These are phyloP conservation scores for Daldinia bambusicola DNA, from an alignment of 495 filamentous ascomycete genomes.

Conservation along the genomic window DNA sequence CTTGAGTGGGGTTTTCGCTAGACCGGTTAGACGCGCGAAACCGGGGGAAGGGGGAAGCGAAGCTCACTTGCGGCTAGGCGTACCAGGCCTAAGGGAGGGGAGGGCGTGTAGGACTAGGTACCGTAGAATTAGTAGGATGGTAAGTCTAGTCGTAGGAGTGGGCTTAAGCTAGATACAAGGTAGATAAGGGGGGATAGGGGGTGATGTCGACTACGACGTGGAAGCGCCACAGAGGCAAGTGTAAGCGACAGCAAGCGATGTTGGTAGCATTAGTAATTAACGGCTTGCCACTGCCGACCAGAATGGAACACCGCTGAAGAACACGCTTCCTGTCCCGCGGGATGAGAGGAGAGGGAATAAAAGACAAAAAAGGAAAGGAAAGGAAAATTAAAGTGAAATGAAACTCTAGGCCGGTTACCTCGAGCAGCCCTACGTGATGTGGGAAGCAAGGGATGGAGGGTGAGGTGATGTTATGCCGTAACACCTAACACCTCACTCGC, in stretches of 20 bases:
- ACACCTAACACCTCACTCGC: constrained; percentile 10
- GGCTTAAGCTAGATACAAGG: too few species aligned
- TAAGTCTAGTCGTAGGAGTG: not conserved
- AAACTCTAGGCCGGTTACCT: not conserved
- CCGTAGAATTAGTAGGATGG: not conserved
- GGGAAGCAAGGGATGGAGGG: not conserved
- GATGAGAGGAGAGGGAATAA: not conserved
- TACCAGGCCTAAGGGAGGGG: not conserved
- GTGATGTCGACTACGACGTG: not conserved
- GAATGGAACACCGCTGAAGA: not conserved
- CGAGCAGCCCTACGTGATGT: not conserved
- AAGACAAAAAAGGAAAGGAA: not conserved
- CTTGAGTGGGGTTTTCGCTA: not conserved
- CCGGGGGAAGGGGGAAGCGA: not conserved
- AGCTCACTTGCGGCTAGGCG: not conserved
- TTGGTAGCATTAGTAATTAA: not conserved
- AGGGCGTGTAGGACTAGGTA: not conserved
- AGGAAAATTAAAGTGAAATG: not conserved
- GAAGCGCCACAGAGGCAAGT: not conserved
- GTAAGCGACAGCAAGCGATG: constrained; percentile 1
- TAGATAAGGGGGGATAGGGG: not conserved
- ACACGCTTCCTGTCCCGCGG: not conserved
- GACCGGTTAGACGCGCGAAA: not conserved
- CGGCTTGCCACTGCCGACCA: not conserved
- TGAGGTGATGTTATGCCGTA: not conserved